Conservation (phyloP, 768 basidiomycete species). For the Nidula microcarpa region DNA sequence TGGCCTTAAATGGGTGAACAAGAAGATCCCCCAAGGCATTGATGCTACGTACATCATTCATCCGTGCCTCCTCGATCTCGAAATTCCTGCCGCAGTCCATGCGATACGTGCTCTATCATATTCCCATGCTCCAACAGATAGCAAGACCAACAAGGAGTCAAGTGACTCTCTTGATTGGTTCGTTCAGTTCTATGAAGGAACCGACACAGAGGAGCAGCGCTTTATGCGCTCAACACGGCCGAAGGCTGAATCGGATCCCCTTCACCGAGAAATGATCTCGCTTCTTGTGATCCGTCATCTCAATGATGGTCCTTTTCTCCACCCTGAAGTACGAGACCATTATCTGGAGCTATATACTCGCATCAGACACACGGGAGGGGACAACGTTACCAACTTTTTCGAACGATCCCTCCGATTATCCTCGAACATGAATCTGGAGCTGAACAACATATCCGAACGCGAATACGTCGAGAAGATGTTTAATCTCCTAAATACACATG, state of each 20-base stretch:
- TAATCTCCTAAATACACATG: background rate
- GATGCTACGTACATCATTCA: background rate
- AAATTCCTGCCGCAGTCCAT: background rate
- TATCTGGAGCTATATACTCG: background rate
- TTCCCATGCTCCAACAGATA: background rate
- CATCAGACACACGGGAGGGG: background rate
- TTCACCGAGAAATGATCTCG: background rate
- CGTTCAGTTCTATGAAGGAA: background rate
- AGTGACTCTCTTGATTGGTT: background rate
- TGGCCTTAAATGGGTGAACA: background rate
- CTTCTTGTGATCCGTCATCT: background rate
- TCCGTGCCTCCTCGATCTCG: background rate
- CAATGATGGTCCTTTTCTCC: background rate
- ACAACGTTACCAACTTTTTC: background rate
- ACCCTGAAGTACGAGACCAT: background rate
- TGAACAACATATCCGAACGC: background rate
- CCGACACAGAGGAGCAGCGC: background rate
- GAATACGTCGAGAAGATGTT: background rate
- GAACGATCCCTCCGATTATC: background rate
- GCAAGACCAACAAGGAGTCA: background rate
- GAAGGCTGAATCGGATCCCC: background rate
- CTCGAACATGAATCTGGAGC: background rate
- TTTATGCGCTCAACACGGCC: background rate
- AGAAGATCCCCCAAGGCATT: background rate
- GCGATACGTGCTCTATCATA: background rate